Evolutionary conservation across 768 basidiomycete genomes (phyloP).

Genomic region (Boletus pseudopeckii): DNA sequence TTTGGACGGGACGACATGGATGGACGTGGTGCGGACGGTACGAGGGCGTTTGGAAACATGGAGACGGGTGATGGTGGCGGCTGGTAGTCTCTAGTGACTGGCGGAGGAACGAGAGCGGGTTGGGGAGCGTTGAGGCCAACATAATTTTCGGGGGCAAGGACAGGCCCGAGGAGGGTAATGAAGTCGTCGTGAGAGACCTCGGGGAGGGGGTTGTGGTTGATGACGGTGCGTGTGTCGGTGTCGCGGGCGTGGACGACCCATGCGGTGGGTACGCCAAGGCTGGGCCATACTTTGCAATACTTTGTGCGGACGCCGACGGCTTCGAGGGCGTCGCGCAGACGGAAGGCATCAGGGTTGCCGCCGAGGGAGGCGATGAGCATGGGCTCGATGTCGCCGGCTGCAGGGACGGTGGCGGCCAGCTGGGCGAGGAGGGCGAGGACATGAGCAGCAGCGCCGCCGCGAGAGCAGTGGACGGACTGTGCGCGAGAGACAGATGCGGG

Average conservation of each 20-base stretch:
- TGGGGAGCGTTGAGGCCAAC: constrained; percentile 25
- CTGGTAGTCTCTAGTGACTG: constrained; percentile 19
- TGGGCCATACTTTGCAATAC: constrained; percentile 72
- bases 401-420: constrained; percentile 39
- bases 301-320: constrained; percentile 63
- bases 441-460: constrained; percentile 73
- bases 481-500: constrained; percentile 63
- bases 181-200: constrained; percentile 88
- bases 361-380: constrained; percentile 73
- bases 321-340: constrained; percentile 63
- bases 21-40: constrained; percentile 30
- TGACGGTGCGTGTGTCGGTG: constrained; percentile 60
- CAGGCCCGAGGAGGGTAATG: constrained; percentile 72
- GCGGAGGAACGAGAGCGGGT: constrained; percentile 19
- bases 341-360: constrained; percentile 64
- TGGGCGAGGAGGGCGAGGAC: constrained; percentile 71
- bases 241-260: constrained; percentile 80
- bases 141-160: constrained; percentile 81
- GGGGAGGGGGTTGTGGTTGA: constrained; percentile 85
- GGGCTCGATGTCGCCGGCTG: constrained; percentile 37
- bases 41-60: constrained; percentile 24
- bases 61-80: constrained; percentile 29
- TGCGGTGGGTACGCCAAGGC: constrained; percentile 70
- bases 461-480: constrained; percentile 60
- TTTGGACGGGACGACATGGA: constrained; percentile 34